Conservation (phyloP, 1,284 basidiomycete species). For the Porphyrellus sp. region DNA sequence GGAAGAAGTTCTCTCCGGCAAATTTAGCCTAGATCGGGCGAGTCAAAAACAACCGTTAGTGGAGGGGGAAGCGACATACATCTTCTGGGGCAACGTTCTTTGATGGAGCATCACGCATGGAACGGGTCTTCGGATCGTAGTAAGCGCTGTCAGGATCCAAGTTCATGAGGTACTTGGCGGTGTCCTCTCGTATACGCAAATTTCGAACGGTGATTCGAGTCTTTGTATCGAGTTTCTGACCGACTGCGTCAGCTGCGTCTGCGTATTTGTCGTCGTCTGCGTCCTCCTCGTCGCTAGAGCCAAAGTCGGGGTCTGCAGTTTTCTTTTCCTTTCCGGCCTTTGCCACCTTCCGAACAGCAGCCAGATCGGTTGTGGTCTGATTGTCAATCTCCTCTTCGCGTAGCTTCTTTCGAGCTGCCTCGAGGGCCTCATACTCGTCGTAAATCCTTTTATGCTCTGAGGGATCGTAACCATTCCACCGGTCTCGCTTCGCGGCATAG, state of each 20-base stretch:
- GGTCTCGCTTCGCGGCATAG: slow-evolving; percentile 94
- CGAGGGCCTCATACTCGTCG: slow-evolving; percentile 92
- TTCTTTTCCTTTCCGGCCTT: slow-evolving; percentile 68
- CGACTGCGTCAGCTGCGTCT: slow-evolving; percentile 94
- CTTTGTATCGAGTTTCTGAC: slow-evolving; percentile 97
- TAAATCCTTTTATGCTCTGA: slow-evolving; percentile 83
- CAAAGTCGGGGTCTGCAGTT: slow-evolving; percentile 87
- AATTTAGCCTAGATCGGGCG: slow-evolving; percentile 65
- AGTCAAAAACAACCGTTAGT: slow-evolving; percentile 9
- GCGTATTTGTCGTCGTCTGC: slow-evolving; percentile 96
- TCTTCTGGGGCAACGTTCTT: slow-evolving; percentile 81
- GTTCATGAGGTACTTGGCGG: slow-evolving; percentile 98
- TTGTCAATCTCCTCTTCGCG: slow-evolving; percentile 98
- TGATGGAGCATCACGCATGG: slow-evolving; percentile 96
- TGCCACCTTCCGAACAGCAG: slow-evolving; percentile 78
- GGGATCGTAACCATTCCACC: slow-evolving; percentile 98
- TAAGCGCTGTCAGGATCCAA: slow-evolving; percentile 94
- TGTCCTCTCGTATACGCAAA: slow-evolving; percentile 97
- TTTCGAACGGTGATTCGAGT: slow-evolving; percentile 98
- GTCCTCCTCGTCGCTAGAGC: slow-evolving; percentile 93
- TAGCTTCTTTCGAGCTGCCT: slow-evolving; percentile 84
- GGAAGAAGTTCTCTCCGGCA: slow-evolving; percentile 95
- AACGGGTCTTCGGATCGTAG: slow-evolving; percentile 99
- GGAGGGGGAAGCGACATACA: slow-evolving; percentile 43
- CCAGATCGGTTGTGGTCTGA: slow-evolving; percentile 87